Evolutionary conservation across 2,329 filamentous ascomycete genomes (phyloP), one percentile per base, ranked within the genome.

Genomic region (Trichophyton verrucosum): DNA sequence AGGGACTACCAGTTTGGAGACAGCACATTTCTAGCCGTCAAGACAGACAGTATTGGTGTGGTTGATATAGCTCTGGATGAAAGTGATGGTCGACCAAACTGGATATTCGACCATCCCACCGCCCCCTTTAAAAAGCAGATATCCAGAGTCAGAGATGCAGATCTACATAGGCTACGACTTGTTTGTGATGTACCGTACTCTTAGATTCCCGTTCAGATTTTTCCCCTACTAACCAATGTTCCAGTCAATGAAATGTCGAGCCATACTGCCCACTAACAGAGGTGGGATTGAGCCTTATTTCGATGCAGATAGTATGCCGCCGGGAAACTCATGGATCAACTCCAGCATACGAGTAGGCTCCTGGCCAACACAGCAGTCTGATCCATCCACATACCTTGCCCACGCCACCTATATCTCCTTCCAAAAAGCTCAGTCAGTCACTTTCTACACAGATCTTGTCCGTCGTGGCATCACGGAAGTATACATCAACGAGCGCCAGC

Each of bases 191-290:
- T 61, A 47, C 4, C 53, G 2, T 15, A 24, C 24, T 36, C 53
- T 49, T 30, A n/a, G 3, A 38, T 13, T n/a, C 57, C 9, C 46
- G 5, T 42, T 49, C n/a, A 15, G 5, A 13, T 4, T 47, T 7
- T 15, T 20, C 3, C 36, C 8, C 20, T 38, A 5, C 44, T 55
- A 17, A 40, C 44, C 8, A 11, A 53, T 24, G 17, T n/a, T 24
- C 38, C n/a, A 61, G 60, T 40, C 56, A 8, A 49, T 53, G 30
- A 61, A 61, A 61, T 61, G 60, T 44, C 60, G 60, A 11, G 56
- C 55, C 20, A 53, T 61, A 27, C 20, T 58, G 20, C 40, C 60
- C 15, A 24, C n/a, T 4, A 33, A 33, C n/a, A 38, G 51, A 40
- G 22, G 8, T n/a, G 60, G 42, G n/a, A 17, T 42, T 15, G 55